Evolutionary conservation across 139 green algal species (phyloP).

Genomic region (Auxenochlorella pyrenoidosa): DNA sequence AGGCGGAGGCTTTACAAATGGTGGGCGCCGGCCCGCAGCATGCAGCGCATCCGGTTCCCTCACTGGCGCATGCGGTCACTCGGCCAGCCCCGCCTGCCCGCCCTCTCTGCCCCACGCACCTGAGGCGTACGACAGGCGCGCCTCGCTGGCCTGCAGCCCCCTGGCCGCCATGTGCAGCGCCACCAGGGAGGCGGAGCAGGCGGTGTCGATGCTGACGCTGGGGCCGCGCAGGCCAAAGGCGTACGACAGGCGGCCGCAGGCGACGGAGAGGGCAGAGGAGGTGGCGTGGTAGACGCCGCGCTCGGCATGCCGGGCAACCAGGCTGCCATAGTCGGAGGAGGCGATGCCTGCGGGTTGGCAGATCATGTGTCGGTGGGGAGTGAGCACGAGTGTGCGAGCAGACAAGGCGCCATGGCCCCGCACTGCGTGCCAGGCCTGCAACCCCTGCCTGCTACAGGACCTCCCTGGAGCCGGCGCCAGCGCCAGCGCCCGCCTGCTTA

Average conservation of each 20-base stretch:
- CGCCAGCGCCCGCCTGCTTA: constrained; percentile 2
- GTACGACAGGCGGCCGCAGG: constrained; percentile 78
- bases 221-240: constrained; percentile 77
- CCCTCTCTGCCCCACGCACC: not conserved
- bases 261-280: constrained; percentile 65
- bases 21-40: no score
- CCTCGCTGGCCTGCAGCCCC: constrained; percentile 17
- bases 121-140: constrained; percentile 38
- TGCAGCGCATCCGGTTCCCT: no score
- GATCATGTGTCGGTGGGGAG: no score
- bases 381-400: no score
- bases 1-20: no score
- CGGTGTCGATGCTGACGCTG: constrained; percentile 85
- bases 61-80: no score
- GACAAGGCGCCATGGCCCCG: no score
- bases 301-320: constrained; percentile 54
- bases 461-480: no score
- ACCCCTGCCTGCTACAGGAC: no score
- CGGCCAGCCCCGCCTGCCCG: not conserved
- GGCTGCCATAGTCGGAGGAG: constrained; percentile 73
- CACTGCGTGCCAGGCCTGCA: no score
- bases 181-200: constrained; percentile 73
- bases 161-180: constrained; percentile 58
- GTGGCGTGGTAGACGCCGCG: constrained; percentile 76
- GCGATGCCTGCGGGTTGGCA: constrained; percentile 80